Evolutionary conservation across 2,329 filamentous ascomycete genomes (phyloP), one percentile per base, ranked within the genome.

Genomic region (Pseudohalonectria lignicola): DNA sequence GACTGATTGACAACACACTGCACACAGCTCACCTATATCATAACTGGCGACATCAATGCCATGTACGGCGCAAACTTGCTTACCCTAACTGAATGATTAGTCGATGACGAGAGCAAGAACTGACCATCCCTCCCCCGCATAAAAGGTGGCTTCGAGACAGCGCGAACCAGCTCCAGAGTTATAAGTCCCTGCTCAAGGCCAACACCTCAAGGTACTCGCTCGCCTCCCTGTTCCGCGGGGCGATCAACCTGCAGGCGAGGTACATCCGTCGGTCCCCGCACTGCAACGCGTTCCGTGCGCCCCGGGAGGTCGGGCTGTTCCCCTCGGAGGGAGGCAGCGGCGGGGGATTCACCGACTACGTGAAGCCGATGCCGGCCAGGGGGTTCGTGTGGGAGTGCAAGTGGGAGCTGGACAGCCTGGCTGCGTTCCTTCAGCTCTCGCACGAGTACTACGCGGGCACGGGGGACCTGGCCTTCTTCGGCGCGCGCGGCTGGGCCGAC

Each of bases 281-380:
- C 59, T 90, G 84, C 66, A 88, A 88, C 54, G 82, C 83, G 13
- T 90, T 88, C 56, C 83, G 87, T 51, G 82, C 84, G 4, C 84
- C 84, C 1, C 66, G 71, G 9, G 79, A 81, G 23, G 82, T 36
- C 12, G 29, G 30, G 5, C 28, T 20, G 16, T 15, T 6, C 41
- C 69, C 71, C 9, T 63, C 86, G 12, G 33, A 20, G 1, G 43
- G 42, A 1, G 41, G 37, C 21, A 43, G 41, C 33, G 40, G 37
- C 4, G 42, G 42, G 17, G n/a, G n/a, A n/a, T n/a, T n/a, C n/a
- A 36, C 34, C 40, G 11, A 51, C 37, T 34, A 34, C 10, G 49
- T 51, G 25, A 33, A 17, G 21, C 49, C 48, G 9, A 31, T 40
- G 1, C 80, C 82, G 46, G 78, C 82, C 46, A 66, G 66, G 3